Conservation (phyloP, 768 basidiomycete genomes). For the Russula sp. region DNA sequence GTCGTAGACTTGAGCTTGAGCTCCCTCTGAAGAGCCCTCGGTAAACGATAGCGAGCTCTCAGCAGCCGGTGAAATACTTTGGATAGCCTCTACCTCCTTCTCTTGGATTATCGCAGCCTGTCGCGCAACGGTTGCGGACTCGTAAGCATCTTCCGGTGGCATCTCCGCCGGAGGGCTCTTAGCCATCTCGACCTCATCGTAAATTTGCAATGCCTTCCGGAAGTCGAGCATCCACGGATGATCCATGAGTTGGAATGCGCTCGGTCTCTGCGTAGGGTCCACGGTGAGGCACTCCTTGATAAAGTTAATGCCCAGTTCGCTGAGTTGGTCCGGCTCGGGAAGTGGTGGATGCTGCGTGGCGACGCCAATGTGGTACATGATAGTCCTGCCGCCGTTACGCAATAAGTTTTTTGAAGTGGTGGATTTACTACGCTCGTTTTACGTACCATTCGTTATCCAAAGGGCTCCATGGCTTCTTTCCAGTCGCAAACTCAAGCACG, state of each 20-base stretch:
- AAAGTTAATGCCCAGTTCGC: slow-evolving; percentile 85
- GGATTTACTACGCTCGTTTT: not conserved
- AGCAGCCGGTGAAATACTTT: slow-evolving; percentile 42
- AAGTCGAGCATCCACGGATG: slow-evolving; percentile 89
- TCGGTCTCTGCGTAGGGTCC: slow-evolving; percentile 76
- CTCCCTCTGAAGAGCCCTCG: not conserved
- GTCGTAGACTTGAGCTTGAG: not conserved
- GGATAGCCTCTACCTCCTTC: slow-evolving; percentile 52
- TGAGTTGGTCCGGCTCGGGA: slow-evolving; percentile 85
- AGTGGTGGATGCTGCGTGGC: slow-evolving; percentile 94
- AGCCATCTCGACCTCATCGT: slow-evolving; percentile 56
- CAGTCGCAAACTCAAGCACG: slow-evolving; percentile 94
- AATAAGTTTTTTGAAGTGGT: not conserved
- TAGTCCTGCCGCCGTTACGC: slow-evolving; percentile 58
- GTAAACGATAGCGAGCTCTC: slow-evolving; percentile 21
- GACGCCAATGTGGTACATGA: slow-evolving; percentile 99
- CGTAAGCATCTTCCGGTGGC: slow-evolving; percentile 43
- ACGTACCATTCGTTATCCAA: slow-evolving; percentile 95
- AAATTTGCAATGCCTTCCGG: slow-evolving; percentile 59
- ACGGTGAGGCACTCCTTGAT: slow-evolving; percentile 88
- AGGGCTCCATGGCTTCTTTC: slow-evolving; percentile 97
- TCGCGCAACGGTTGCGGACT: slow-evolving; percentile 44
- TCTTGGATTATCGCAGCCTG: slow-evolving; percentile 51
- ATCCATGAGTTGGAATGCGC: slow-evolving; percentile 74
- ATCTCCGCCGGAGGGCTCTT: slow-evolving; percentile 40